A percentile compares a stretch with the other conserved stretches of the same genome.
Conservation (phyloP, 306 rosid species). For the Medicago truncatula region MtrunA17r5.0-ANR NC_053049.1:37004001-37004500, state of each 20-base stretch:
- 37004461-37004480: no score
- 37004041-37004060: neutral
- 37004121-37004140: slow-evolving; percentile 22
- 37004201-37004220: slow-evolving; percentile 28
- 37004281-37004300: slow-evolving; percentile 17
- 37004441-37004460: no score
- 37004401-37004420: no score
- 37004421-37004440: no score
- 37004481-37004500: no score
- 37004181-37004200: slow-evolving; percentile 19
- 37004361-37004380: no score
- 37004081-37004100: neutral
- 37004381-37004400: no score
- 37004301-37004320: neutral
- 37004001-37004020: slow-evolving; percentile 18
- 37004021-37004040: neutral
- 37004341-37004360: no score
- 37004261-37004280: neutral
- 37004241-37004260: neutral
- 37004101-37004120: slow-evolving; percentile 20
- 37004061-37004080: slow-evolving; percentile 32
- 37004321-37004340: no score
- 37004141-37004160: slow-evolving; percentile 21
- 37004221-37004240: neutral
- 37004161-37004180: slow-evolving; percentile 35